A percentile compares a stretch with the other conserved stretches of the same genome.
These are phyloP conservation scores for Biscutella laevigata DNA, from an alignment of 441 rosid species.

Conservation along the genomic window DNA sequence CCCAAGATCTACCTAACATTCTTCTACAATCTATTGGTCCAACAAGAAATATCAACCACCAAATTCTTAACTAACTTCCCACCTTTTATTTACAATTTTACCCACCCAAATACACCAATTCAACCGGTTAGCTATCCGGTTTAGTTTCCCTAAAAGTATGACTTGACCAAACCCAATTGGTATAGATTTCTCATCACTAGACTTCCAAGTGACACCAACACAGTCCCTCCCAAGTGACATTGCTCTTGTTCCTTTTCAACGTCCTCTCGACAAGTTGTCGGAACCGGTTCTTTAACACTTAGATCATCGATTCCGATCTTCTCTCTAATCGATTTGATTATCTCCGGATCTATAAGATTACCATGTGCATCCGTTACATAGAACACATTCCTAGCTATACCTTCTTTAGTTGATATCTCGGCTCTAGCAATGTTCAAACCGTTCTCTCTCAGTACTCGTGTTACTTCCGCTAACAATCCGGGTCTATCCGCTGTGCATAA, in stretches of 20 bases:
- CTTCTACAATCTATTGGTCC: slow-evolving; percentile 24
- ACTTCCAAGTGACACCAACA: slow-evolving; percentile 77
- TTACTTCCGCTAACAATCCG: slow-evolving; percentile 72
- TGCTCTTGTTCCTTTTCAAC: slow-evolving; percentile 44
- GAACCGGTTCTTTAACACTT: slow-evolving; percentile 56
- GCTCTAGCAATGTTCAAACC: slow-evolving; percentile 79
- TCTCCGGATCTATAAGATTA: slow-evolving; percentile 44
- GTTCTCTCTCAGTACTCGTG: slow-evolving; percentile 69
- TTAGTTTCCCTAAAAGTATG: too few species aligned
- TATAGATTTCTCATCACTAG: slow-evolving; percentile 74
- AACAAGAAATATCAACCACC: slow-evolving; percentile 25
- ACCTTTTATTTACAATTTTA: slow-evolving; percentile 17
- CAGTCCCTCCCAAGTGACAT: slow-evolving; percentile 58
- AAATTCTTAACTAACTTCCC: slow-evolving; percentile 23
- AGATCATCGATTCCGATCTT: slow-evolving; percentile 49
- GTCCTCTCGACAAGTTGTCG: slow-evolving; percentile 31
- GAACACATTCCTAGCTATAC: slow-evolving; percentile 51
- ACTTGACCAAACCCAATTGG: slow-evolving; percentile 78
- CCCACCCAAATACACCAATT: slow-evolving; percentile 18
- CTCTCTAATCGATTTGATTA: slow-evolving; percentile 58
- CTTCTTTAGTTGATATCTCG: slow-evolving; percentile 55
- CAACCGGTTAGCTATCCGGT: slow-evolving; percentile 8
- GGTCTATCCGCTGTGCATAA: slow-evolving; percentile 47
- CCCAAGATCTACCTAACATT: slow-evolving; percentile 15
- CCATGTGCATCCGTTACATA: slow-evolving; percentile 68